These are phyloP conservation scores for Skeletonema costatum DNA, from an alignment of 108 stramenopile genomes.

Conservation along the genomic window DNA sequence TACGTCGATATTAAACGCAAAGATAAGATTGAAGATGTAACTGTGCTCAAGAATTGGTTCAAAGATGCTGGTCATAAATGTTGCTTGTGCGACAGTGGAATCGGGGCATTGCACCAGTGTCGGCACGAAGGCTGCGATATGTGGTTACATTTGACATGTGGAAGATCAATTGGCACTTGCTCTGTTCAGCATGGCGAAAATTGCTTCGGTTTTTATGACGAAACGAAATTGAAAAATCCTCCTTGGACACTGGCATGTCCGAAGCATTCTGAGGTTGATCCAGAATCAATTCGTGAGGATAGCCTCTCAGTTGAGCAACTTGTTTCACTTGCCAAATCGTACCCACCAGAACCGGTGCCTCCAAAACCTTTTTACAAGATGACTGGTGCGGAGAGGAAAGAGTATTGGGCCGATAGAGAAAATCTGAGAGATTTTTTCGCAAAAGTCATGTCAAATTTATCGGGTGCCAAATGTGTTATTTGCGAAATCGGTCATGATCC, in stretches of 20 bases:
- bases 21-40: slow-evolving; percentile 73
- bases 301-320: slow-evolving; percentile 57
- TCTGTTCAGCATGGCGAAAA: slow-evolving; percentile 86
- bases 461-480: slow-evolving; percentile 68
- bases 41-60: slow-evolving; percentile 59
- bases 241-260: slow-evolving; percentile 84
- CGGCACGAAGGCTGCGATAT: slow-evolving; percentile 57
- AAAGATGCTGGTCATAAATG: slow-evolving; percentile 49
- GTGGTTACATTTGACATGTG: slow-evolving; percentile 85
- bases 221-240: slow-evolving; percentile 40
- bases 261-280: slow-evolving; percentile 66
- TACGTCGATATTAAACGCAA: slow-evolving; percentile 52
- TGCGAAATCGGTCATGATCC: slow-evolving; percentile 50
- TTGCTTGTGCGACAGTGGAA: slow-evolving; percentile 64
- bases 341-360: slow-evolving; percentile 68
- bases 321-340: slow-evolving; percentile 60
- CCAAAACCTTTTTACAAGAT: slow-evolving; percentile 69
- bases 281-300: slow-evolving; percentile 42
- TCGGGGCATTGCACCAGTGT: slow-evolving; percentile 76
- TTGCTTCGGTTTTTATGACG: slow-evolving; percentile 52
- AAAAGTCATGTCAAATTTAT: slow-evolving; percentile 48
- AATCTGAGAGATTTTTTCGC: slow-evolving; percentile 61
- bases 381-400: slow-evolving; percentile 57
- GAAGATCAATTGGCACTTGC: slow-evolving; percentile 72
- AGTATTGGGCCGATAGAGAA: slow-evolving; percentile 51